Evolutionary conservation across 106 monocot genomes (phyloP), one percentile per base, ranked within the genome.

Genomic region (Dioscorea zingiberensis): DNA sequence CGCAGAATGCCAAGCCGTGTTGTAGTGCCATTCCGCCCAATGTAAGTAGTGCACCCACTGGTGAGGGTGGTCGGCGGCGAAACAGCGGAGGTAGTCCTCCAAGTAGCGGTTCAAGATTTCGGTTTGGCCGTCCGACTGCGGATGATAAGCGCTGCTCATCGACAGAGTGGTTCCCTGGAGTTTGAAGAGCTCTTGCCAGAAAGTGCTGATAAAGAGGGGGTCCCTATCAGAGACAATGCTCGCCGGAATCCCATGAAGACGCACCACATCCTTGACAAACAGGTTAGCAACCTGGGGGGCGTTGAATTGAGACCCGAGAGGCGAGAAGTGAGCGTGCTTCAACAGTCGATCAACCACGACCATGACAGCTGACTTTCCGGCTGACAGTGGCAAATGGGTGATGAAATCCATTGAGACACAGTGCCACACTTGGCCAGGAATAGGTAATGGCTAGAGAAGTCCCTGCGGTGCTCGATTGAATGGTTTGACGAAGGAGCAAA

Each of bases 1-100:
- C 15, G 47, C 21, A 2, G 46, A 45, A 27, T 66, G 58, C 1
- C 25, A 46, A 3, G 21, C 13, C 0, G 60, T 61, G 7, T 75
- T 69, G n/a, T 75, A 75, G 23, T 18, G 44, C 28, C 18, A 69
- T n/a, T 75, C 68, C 0, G 75, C 69, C 17, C 23, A 26, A 24
- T 25, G 6, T 6, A 69, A 45, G 2, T 26, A 69, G 0, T 21
- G 0, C 3, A 3, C 1, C 75, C 68, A 68, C 1, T 54, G 13
- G 0, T 7, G 7, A 26, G 59, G 75, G 0, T 44, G 18, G 1
- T 18, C 2, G 2, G 5, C 17, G 1, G 11, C 1, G 21, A 21
- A 32, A 10, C 4, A 21, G 1, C 51, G 18, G 3, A 74, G 13
- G 12, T 75, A 75, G 1, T 7, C 0, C 47, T 75, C 75, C 0